These are phyloP conservation scores for Poronia punctata DNA, from an alignment of 495 filamentous ascomycete genomes.

Conservation along the genomic window DNA sequence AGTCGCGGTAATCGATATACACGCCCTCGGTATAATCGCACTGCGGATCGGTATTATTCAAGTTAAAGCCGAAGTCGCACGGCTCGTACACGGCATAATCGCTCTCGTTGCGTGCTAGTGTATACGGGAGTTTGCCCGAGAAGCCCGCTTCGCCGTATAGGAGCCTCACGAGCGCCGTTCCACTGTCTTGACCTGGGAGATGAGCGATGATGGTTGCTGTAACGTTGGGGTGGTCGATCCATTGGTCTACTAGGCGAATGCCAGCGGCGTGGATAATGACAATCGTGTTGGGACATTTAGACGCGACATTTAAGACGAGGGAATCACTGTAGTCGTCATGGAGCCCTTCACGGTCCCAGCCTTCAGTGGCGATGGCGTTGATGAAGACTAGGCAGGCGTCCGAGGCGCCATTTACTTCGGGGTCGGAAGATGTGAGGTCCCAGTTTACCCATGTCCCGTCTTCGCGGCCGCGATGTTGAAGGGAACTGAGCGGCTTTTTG, in stretches of 20 bases:
- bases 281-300: slow-evolving; percentile 53
- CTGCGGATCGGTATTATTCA: slow-evolving; percentile 43
- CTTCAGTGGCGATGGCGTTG: slow-evolving; percentile 55
- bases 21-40: slow-evolving; percentile 56
- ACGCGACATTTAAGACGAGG: slow-evolving; percentile 50
- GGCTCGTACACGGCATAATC: slow-evolving; percentile 48
- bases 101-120: slow-evolving; percentile 53
- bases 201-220: slow-evolving; percentile 56
- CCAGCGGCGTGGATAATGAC: slow-evolving; percentile 56
- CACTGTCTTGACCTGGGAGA: slow-evolving; percentile 55
- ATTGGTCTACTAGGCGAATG: slow-evolving; percentile 51
- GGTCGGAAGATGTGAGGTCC: slow-evolving; percentile 34
- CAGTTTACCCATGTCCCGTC: slow-evolving; percentile 51
- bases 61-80: slow-evolving; percentile 33
- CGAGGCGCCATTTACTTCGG: slow-evolving; percentile 39
- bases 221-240: slow-evolving; percentile 55
- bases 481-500: slow-evolving; percentile 54
- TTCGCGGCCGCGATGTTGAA: slow-evolving; percentile 42
- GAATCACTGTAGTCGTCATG: slow-evolving; percentile 48
- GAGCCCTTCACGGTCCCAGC: slow-evolving; percentile 35
- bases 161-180: slow-evolving; percentile 48
- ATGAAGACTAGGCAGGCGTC: slow-evolving; percentile 65
- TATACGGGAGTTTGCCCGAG: slow-evolving; percentile 65
- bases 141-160: slow-evolving; percentile 54
- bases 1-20: slow-evolving; percentile 60